A percentile compares a stretch with the other conserved stretches of the same genome.
These are phyloP conservation scores for Pichia kudriavzevii DNA, from an alignment of 1,139 yeast genomes.

Conservation along the genomic window DNA sequence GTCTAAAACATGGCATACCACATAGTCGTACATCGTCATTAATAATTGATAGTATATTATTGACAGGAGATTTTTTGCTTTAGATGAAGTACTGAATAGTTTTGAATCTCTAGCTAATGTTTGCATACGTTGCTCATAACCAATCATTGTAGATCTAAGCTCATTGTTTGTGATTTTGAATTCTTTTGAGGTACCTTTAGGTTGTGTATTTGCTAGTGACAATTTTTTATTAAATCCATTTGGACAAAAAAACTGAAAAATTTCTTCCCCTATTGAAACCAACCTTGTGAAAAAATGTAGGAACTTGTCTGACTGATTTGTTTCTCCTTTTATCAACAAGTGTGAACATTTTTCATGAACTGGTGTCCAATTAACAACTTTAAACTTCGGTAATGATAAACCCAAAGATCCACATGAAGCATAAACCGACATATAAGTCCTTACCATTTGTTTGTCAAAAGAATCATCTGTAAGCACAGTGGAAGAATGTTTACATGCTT, in stretches of 20 bases:
- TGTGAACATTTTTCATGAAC: slow-evolving; percentile 36
- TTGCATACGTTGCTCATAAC: slow-evolving; percentile 28
- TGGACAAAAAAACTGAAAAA: slow-evolving; percentile 31
- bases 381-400: slow-evolving; percentile 42
- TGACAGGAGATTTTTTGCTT: slow-evolving; percentile 31
- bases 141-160: slow-evolving; percentile 24
- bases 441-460: slow-evolving; percentile 33
- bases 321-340: slow-evolving; percentile 30
- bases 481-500: slow-evolving; percentile 24
- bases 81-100: slow-evolving; percentile 26
- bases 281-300: slow-evolving; percentile 35
- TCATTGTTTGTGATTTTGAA: slow-evolving; percentile 6
- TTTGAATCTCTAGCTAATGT: slow-evolving; percentile 30
- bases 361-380: slow-evolving; percentile 41
- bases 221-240: slow-evolving; percentile 15
- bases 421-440: slow-evolving; percentile 41
- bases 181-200: background rate
- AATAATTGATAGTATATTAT: slow-evolving; percentile 41
- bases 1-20: slow-evolving; percentile 32
- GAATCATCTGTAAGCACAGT: slow-evolving; percentile 25
- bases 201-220: too few species aligned
- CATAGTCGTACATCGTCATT: slow-evolving; percentile 43
- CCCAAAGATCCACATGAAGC: slow-evolving; percentile 45
- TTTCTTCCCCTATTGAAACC: slow-evolving; percentile 39
- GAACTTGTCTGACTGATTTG: slow-evolving; percentile 31